Percentiles rank a stretch among this genome's conserved stretches.
phyloP scores from a whole-genome alignment of 2,329 filamentous ascomycete species.

The Teratosphaeria epicoccoides region DNA sequence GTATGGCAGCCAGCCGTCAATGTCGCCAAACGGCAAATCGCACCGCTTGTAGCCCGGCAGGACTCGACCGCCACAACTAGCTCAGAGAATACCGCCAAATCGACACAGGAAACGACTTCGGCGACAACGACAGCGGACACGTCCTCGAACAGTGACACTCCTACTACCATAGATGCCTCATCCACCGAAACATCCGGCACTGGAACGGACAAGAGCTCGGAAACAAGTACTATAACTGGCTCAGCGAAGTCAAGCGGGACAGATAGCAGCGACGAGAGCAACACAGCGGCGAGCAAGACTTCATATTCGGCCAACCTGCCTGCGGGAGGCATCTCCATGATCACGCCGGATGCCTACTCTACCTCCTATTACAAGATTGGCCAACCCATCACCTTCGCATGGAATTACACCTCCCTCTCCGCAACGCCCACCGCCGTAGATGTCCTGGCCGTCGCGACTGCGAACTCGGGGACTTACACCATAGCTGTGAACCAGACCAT shows the following conservation, averaged over 20 bases:
- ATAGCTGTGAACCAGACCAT: slow-evolving; percentile 50
- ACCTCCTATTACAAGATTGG: slow-evolving; percentile 51
- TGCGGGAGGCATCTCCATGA: slow-evolving; percentile 51
- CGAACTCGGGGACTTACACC: slow-evolving; percentile 51
- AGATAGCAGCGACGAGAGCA: slow-evolving; percentile 9
- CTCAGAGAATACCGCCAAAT: neutral
- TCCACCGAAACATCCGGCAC: slow-evolving; percentile 10
- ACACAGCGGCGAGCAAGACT: slow-evolving; percentile 24
- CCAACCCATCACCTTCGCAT: slow-evolving; percentile 51
- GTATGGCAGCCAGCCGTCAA: slow-evolving; percentile 16
- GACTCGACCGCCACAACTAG: slow-evolving; percentile 3
- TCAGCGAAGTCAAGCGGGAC: neutral
- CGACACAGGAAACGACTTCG: neutral
- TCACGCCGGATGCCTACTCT: slow-evolving; percentile 43
- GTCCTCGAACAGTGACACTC: slow-evolving; percentile 4
- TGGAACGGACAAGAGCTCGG: slow-evolving; percentile 1
- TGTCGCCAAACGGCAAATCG: slow-evolving; percentile 19
- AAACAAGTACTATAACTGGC: slow-evolving; percentile 5
- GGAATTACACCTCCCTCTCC: slow-evolving; percentile 58
- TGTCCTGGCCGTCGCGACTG: slow-evolving; percentile 50
- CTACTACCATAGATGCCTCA: slow-evolving; percentile 9
- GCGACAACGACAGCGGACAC: slow-evolving; percentile 1
- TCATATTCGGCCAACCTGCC: slow-evolving; percentile 41
- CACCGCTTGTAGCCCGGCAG: slow-evolving; percentile 14
- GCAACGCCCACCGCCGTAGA: slow-evolving; percentile 50